phyloP scores from a whole-genome alignment of 768 basidiomycete genomes.

The Exidia glandulosa region DNA sequence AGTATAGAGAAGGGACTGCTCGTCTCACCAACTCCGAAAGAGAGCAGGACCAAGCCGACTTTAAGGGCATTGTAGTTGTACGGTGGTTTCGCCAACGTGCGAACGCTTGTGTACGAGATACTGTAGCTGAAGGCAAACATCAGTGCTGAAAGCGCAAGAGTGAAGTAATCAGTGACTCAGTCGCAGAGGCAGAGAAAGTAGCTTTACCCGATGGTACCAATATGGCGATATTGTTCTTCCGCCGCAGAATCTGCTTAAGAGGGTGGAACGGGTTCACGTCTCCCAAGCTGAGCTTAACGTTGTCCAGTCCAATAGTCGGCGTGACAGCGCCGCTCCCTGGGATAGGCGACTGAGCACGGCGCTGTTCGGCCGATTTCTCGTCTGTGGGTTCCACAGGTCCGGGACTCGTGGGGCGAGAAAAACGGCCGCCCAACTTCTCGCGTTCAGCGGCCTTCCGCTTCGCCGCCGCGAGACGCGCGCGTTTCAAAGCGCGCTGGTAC shows the following conservation, averaged over 20 bases:
- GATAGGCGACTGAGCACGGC: constrained; percentile 10
- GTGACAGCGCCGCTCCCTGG: not conserved
- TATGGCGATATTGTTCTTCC: constrained; percentile 57
- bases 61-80: constrained; percentile 62
- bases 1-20: not conserved
- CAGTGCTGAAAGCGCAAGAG: constrained; percentile 33
- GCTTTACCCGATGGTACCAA: constrained; percentile 52
- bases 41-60: constrained; percentile 66
- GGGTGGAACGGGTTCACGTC: constrained; percentile 72
- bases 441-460: not conserved
- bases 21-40: constrained; percentile 54
- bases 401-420: constrained; percentile 13
- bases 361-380: constrained; percentile 9
- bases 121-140: constrained; percentile 63
- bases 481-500: constrained; percentile 57
- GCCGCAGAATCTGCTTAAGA: constrained; percentile 42
- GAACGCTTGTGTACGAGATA: constrained; percentile 61
- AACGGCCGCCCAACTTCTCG: constrained; percentile 8
- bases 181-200: not conserved
- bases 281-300: constrained; percentile 43
- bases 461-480: constrained; percentile 12
- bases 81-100: constrained; percentile 44
- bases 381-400: constrained; percentile 17
- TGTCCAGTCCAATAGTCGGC: constrained; percentile 6
- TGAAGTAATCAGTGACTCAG: not conserved